phyloP scores from a whole-genome alignment of 352 stramenopile genomes.

The Phytophthora aleatoria region DNA sequence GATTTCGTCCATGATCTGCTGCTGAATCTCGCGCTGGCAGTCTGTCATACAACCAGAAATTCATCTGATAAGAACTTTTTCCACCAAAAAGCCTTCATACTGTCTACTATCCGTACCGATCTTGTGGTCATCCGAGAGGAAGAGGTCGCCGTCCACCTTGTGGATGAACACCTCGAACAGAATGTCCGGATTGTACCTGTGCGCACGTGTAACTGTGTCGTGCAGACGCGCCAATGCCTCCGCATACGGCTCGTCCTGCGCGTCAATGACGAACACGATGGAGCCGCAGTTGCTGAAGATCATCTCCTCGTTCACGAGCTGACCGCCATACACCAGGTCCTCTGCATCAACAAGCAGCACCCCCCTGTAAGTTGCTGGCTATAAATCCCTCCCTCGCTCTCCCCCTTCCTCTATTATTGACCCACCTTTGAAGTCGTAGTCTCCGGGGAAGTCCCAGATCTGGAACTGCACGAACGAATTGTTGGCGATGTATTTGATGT shows the following conservation, averaged over 20 bases:
- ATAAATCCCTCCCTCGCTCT: neutral
- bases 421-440: constrained; percentile 90
- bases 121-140: constrained; percentile 98
- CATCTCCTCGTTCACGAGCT: constrained; percentile 92
- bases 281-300: constrained; percentile 92
- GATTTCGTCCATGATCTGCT: constrained; percentile 97
- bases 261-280: constrained; percentile 98
- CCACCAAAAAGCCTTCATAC: neutral
- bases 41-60: constrained; percentile 50
- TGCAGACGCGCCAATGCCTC: constrained; percentile 89
- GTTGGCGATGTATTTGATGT: constrained; percentile 98
- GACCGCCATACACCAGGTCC: constrained; percentile 86
- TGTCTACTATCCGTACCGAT: constrained; percentile 65
- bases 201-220: constrained; percentile 86
- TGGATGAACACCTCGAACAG: constrained; percentile 99
- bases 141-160: constrained; percentile 98
- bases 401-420: neutral
- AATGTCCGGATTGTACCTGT: constrained; percentile 95
- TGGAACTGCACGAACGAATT: constrained; percentile 98
- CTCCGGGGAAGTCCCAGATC: constrained; percentile 99
- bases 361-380: neutral
- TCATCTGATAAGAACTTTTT: neutral
- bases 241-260: constrained; percentile 93
- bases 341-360: constrained; percentile 35
- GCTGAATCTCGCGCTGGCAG: constrained; percentile 97